phyloP scores from a whole-genome alignment of 2,329 filamentous ascomycete species.

The Hymenoscyphus fructigenus region DNA sequence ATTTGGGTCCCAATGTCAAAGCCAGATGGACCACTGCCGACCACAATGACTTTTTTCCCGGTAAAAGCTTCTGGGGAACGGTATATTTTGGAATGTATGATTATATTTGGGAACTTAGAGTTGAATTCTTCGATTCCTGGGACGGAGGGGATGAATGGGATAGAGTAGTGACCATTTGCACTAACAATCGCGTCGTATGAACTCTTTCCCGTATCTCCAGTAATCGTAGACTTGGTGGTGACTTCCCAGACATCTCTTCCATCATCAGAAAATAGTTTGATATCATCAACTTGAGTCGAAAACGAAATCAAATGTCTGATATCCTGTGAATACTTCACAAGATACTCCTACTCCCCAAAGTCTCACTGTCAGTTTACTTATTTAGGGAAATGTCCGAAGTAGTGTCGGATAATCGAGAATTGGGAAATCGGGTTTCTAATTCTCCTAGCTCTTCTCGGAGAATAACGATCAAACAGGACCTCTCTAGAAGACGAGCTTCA shows the following conservation, averaged over 20 bases:
- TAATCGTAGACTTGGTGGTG: constrained; percentile 29
- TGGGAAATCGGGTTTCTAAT: no score
- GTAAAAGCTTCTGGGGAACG: constrained; percentile 62
- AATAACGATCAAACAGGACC: no score
- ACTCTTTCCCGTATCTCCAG: constrained; percentile 21
- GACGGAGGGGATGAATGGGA: constrained; percentile 65
- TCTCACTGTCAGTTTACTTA: no score
- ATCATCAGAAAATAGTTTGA: constrained; percentile 41
- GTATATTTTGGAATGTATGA: constrained; percentile 80
- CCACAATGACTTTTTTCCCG: constrained; percentile 73
- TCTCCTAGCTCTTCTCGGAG: no score
- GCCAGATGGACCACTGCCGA: constrained; percentile 83
- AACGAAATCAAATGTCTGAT: constrained; percentile 68
- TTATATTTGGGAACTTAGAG: constrained; percentile 54
- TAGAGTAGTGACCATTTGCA: constrained; percentile 72
- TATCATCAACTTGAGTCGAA: constrained; percentile 65
- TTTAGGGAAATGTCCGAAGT: no score
- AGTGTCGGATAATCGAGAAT: no score
- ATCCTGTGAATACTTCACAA: constrained; percentile 65
- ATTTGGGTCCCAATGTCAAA: constrained; percentile 82
- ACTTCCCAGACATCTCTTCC: constrained; percentile 56
- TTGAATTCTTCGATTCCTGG: constrained; percentile 60
- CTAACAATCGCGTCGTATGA: constrained; percentile 71
- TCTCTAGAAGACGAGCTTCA: no score
- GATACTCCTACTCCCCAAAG: constrained; percentile 62